phyloP scores from a whole-genome alignment of 2,329 filamentous ascomycete genomes.

The Bertia moriformis region DNA sequence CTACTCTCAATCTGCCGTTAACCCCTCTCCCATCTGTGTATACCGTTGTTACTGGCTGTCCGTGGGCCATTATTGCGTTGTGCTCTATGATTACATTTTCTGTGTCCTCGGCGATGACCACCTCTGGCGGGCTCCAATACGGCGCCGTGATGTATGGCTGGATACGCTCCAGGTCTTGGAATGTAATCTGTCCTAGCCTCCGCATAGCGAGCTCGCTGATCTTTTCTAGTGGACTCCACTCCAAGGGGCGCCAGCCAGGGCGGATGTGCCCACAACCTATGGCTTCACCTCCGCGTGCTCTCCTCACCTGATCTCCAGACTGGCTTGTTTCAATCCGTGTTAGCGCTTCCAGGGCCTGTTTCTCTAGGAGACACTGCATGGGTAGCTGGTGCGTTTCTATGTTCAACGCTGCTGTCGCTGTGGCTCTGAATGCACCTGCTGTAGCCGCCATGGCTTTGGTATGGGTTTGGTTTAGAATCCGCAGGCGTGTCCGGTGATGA shows the following conservation, averaged over 20 bases:
- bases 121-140: not conserved
- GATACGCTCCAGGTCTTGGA: not conserved
- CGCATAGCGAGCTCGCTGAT: not conserved
- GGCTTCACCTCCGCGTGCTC: not conserved
- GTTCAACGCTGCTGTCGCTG: slow-evolving; percentile 1
- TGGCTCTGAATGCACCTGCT: not conserved
- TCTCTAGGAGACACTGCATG: not conserved
- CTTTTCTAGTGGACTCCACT: not conserved
- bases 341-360: not conserved
- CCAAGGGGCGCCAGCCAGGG: not conserved
- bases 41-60: not conserved
- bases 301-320: not conserved
- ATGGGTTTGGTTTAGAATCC: not conserved
- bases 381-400: not conserved
- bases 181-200: not conserved
- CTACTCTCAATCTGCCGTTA: slow-evolving; percentile 3
- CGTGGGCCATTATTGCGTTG: not conserved
- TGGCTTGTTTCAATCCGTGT: not conserved
- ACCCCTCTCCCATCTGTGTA: slow-evolving; percentile 4
- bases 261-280: not conserved
- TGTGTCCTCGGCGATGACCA: not conserved
- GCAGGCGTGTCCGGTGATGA: not conserved
- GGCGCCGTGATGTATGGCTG: not conserved
- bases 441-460: not conserved
- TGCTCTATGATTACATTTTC: not conserved